Conservation (phyloP, 2,329 filamentous ascomycete genomes). For the Diplodia scrobiculata region DNA sequence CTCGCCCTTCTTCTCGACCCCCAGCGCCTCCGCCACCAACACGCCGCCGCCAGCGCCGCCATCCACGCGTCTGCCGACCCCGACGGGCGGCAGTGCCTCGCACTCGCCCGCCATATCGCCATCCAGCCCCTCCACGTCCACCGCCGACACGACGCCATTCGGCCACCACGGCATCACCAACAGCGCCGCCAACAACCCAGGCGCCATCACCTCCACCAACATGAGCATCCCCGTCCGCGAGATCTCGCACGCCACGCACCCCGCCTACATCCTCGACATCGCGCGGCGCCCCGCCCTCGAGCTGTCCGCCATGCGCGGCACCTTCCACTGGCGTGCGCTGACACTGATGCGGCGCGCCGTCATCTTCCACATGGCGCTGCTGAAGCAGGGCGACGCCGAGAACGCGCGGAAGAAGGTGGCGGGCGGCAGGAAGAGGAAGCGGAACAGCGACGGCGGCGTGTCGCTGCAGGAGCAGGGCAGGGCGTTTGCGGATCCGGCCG, state of each 20-base stretch:
- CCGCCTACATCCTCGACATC: not conserved
- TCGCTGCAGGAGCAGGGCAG: too few relatives aligned
- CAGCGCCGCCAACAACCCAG: not conserved
- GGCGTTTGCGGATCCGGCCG: not conserved
- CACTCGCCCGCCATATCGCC: too few relatives aligned
- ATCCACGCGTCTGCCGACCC: not conserved
- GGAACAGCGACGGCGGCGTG: too few relatives aligned
- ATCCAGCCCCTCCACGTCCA: not conserved
- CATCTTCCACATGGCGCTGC: not conserved
- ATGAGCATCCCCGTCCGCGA: not conserved
- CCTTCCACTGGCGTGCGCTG: constrained; percentile 1
- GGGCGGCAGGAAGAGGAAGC: not conserved
- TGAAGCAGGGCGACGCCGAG: not conserved
- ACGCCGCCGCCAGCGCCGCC: too few relatives aligned
- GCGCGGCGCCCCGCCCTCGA: not conserved
- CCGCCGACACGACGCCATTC: too few relatives aligned
- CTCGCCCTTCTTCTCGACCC: too few relatives aligned
- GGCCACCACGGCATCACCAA: not conserved
- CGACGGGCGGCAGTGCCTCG: too few relatives aligned
- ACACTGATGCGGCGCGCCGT: not conserved
- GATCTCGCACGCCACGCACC: not conserved
- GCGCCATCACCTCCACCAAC: not conserved
- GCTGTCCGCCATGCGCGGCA: not conserved
- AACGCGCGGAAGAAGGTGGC: too few relatives aligned
- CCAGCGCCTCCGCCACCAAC: too few relatives aligned